These are phyloP conservation scores for Phragmites australis DNA, from an alignment of 176 grass and related monocot species.

Conservation along the genomic window DNA sequence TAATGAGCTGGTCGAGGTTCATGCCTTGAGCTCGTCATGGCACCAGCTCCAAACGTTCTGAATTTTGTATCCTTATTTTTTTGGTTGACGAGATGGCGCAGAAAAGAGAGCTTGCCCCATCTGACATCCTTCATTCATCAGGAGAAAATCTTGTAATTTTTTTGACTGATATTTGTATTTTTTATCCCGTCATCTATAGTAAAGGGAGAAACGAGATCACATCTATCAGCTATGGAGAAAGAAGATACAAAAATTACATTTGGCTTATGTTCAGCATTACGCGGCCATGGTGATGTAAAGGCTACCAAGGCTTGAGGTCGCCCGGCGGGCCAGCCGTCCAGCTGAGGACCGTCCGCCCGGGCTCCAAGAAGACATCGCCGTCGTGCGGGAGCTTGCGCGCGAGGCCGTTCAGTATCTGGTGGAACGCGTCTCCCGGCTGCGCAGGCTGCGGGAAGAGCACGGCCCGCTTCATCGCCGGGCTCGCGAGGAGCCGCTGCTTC, in stretches of 20 bases:
- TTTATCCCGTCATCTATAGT: too few relatives aligned
- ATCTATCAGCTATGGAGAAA: not conserved
- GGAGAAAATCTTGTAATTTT: not conserved
- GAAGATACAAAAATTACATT: not conserved
- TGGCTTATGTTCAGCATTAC: not conserved
- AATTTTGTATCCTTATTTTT: conserved; percentile 32
- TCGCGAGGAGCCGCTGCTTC: conserved; percentile 27
- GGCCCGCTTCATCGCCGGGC: conserved; percentile 21
- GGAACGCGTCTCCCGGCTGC: conserved; percentile 26
- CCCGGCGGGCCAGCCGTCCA: conserved; percentile 25
- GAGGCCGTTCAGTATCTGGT: conserved; percentile 40
- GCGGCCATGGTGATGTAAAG: not conserved
- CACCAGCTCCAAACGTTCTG: conserved; percentile 20
- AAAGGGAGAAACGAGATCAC: too few relatives aligned
- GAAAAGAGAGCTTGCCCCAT: not conserved
- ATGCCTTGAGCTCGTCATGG: conserved; percentile 38
- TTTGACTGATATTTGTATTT: not conserved
- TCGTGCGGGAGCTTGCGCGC: conserved; percentile 30
- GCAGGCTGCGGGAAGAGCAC: conserved; percentile 25
- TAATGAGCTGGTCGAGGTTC: conserved; percentile 27
- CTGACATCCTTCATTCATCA: not conserved
- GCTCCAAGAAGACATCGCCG: not conserved
- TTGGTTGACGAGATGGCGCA: not conserved
- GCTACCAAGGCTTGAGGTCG: conserved; percentile 14
- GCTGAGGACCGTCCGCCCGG: conserved; percentile 6